phyloP scores from a whole-genome alignment of 179 eudicot genomes.

The Beta corolliflora region DNA sequence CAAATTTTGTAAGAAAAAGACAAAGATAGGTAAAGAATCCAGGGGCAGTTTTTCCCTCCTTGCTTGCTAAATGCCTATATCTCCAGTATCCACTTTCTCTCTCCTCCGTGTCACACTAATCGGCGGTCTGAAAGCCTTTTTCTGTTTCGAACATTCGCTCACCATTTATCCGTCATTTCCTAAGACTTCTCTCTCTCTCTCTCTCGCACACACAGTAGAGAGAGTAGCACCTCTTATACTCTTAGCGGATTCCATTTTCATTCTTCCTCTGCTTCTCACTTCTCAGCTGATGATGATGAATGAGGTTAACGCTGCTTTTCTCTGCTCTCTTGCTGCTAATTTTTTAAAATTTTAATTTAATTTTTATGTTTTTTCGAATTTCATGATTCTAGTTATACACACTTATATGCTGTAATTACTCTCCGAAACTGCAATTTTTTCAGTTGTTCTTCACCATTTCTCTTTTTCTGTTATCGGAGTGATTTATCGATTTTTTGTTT shows the following conservation, averaged over 20 bases:
- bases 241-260: not conserved
- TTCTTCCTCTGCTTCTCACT: not conserved
- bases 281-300: conserved; percentile 5
- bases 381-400: not conserved
- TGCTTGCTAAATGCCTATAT: not conserved
- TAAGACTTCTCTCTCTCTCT: not conserved
- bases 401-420: not conserved
- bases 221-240: too few relatives aligned
- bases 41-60: conserved; percentile 8
- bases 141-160: conserved; percentile 33
- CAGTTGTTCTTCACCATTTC: not conserved
- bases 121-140: conserved; percentile 18
- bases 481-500: not conserved
- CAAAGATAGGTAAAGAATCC: not conserved
- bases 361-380: too few relatives aligned
- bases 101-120: conserved; percentile 30
- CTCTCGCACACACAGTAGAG: not conserved
- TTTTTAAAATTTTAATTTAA: too few relatives aligned
- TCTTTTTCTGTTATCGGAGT: not conserved
- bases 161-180: conserved; percentile 33
- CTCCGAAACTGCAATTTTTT: too few relatives aligned
- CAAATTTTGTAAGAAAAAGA: not conserved
- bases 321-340: too few relatives aligned
- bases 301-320: conserved; percentile 8
- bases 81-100: conserved; percentile 15